These are phyloP conservation scores for Podospora pseudocomata DNA, from an alignment of 495 filamentous ascomycete genomes.

Conservation along the genomic window DNA sequence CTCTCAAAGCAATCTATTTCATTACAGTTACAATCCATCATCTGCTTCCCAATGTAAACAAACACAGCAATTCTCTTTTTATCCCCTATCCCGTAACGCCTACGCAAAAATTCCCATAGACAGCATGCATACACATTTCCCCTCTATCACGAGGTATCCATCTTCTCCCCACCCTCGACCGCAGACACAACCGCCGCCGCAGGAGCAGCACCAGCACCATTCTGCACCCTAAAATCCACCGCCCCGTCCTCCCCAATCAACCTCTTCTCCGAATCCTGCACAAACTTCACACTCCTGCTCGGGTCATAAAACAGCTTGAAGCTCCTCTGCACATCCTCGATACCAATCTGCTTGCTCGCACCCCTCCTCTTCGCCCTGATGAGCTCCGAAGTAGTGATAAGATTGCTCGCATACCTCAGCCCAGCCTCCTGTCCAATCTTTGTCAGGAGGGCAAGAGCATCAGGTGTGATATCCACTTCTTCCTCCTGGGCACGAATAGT, in stretches of 20 bases:
- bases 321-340: constrained; percentile 87
- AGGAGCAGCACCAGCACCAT: constrained; percentile 22
- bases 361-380: constrained; percentile 68
- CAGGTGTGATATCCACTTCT: constrained; percentile 83
- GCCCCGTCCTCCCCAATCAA: constrained; percentile 84
- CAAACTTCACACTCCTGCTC: constrained; percentile 80
- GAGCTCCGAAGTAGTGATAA: constrained; percentile 89
- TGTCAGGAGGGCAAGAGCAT: constrained; percentile 85
- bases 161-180: constrained; percentile 58
- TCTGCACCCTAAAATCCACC: constrained; percentile 60
- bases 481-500: constrained; percentile 90
- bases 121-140: background rate
- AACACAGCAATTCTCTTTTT: background rate
- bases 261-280: constrained; percentile 82
- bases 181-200: background rate
- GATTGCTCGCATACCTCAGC: constrained; percentile 87
- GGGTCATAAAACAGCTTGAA: constrained; percentile 93
- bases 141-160: constrained; percentile 52
- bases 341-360: constrained; percentile 64
- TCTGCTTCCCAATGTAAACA: background rate
- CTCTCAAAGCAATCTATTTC: background rate
- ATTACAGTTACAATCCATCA: background rate
- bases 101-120: constrained; percentile 3
- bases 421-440: constrained; percentile 94
- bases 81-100: background rate